Evolutionary conservation across 2,329 filamentous ascomycete species (phyloP).

Genomic region (Botrytis fabae): DNA sequence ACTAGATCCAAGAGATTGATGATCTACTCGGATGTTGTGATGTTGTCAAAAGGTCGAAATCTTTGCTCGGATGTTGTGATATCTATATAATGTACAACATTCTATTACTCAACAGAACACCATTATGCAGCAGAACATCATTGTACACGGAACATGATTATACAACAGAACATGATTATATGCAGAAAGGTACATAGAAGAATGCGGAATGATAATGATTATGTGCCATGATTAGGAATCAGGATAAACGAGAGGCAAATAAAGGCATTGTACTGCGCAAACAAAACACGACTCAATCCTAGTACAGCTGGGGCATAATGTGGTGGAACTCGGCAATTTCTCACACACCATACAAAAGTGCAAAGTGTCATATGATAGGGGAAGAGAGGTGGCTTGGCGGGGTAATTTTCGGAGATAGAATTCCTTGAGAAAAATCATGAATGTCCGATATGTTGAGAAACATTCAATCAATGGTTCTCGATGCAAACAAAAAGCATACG

Average conservation of each 20-base stretch:
- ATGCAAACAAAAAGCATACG: not conserved
- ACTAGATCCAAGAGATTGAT: not conserved
- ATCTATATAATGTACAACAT: not conserved
- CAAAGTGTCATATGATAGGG: constrained; percentile 15
- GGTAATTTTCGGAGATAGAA: not conserved
- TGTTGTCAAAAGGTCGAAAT: not conserved
- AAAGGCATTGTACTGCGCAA: not conserved
- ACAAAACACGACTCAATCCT: not conserved
- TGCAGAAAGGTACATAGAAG: not conserved
- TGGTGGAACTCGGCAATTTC: not conserved
- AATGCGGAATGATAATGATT: not conserved
- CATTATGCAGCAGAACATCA: not conserved
- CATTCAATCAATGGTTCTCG: not conserved
- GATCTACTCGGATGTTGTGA: constrained; percentile 4
- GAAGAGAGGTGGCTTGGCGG: not conserved
- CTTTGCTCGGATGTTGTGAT: not conserved
- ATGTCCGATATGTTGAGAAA: constrained; percentile 14
- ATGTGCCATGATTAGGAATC: not conserved
- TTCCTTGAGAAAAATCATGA: constrained; percentile 5
- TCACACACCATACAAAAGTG: not conserved
- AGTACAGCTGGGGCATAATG: not conserved
- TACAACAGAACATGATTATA: not conserved
- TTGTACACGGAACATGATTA: not conserved
- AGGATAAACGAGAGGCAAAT: not conserved
- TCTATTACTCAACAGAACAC: not conserved